Conservation (phyloP, 495 filamentous ascomycete species). For the Cercophora samala region DNA sequence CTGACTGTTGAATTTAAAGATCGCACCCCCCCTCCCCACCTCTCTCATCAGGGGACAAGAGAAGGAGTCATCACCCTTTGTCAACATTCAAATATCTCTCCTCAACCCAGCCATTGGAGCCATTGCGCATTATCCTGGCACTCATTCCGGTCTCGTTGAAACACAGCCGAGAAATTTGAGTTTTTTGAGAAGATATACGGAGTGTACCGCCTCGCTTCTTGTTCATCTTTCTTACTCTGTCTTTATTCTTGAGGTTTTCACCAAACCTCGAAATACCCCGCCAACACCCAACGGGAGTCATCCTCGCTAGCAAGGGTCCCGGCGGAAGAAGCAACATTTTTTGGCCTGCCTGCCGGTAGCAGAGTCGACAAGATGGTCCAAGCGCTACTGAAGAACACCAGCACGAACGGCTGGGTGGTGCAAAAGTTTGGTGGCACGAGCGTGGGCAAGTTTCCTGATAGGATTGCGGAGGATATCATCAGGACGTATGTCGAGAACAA, state of each 20-base stretch:
- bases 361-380: conserved; percentile 20
- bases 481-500: conserved; percentile 61
- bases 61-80: neutral
- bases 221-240: neutral
- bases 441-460: conserved; percentile 44
- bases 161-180: neutral
- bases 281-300: neutral
- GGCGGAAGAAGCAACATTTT: neutral
- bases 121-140: neutral
- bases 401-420: conserved; percentile 61
- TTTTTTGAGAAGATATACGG: neutral
- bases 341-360: neutral
- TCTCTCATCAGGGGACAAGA: neutral
- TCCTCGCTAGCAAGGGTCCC: neutral
- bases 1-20: neutral
- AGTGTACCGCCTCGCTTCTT: neutral
- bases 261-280: neutral
- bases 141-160: neutral
- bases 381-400: conserved; percentile 34
- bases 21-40: neutral
- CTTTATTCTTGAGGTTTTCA: neutral
- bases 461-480: conserved; percentile 39
- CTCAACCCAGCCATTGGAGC: neutral
- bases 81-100: neutral
- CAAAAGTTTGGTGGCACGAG: conserved; percentile 85